Base-by-base conservation (phyloP, 768 basidiomycete genomes). In the Chalciporus pseudorubinellus region DNA sequence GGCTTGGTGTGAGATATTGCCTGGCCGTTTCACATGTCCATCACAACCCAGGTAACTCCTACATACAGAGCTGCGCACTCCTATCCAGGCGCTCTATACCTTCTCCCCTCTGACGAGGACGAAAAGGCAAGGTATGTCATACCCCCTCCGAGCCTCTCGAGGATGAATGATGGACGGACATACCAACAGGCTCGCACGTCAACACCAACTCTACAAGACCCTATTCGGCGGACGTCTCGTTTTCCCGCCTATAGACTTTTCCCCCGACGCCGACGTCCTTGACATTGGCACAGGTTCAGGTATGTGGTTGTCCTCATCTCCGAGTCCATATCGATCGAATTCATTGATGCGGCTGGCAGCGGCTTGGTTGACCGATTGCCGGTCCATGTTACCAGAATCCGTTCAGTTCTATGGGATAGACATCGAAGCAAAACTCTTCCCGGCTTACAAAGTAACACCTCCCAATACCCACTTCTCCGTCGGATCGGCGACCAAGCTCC, bases 341-440 rank as follows among this genome's bases (percentile, higher is more conserved):
- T 33, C 20, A 41, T 16, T 3, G 7, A 14, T 12, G 4, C 33
- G 3, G 18, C 11, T n/a, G n/a, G 10, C 21, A 63, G 59, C 54
- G n/a, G 28, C 52, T 6, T 63, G 57, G 59, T 21, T 59, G 44
- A 46, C 44, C 9, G 62, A 63, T 34, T 51, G 50, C 20, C 58
- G 46, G 7, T 40, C 54, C 26, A 42, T 24, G 10, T 39, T 51
- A 5, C 53, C 59, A 3, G 51, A 54, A 8, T 54, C 52, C 5
- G 46, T 49, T 28, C 60, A 59, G n/a, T 49, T 65, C 28, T 59
- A 57, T 40, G 61, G 62, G 5, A 60, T 63, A n/a, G 61, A 60
- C 34, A 57, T 63, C 1, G 59, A 63, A 42, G 22, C 62, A 6
- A 46, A 44, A n/a, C 20, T 63, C 8, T 63, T 52, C 42, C 59